Conservation (phyloP, 257 asterid species). For the Fraxinus pennsylvanica region DNA sequence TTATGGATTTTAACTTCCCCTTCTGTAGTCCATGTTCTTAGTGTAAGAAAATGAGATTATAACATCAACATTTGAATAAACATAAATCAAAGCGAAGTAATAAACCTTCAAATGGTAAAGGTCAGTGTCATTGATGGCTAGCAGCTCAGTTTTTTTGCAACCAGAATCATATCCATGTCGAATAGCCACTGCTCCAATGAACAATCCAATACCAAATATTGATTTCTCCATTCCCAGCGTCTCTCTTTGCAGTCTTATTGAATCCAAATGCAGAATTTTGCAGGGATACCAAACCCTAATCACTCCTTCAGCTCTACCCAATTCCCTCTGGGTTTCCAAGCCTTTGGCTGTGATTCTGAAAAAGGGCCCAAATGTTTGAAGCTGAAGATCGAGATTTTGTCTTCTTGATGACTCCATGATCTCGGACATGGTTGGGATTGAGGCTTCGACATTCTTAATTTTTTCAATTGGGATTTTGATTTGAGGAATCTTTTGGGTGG, state of each 20-base stretch:
- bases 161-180: slow-evolving; percentile 78
- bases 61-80: not conserved
- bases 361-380: slow-evolving; percentile 72
- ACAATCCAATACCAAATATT: slow-evolving; percentile 87
- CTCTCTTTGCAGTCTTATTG: slow-evolving; percentile 62
- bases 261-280: slow-evolving; percentile 75
- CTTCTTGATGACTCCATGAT: slow-evolving; percentile 62
- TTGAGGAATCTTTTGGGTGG: slow-evolving; percentile 1
- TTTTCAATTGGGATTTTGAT: not conserved
- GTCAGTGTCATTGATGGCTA: slow-evolving; percentile 78
- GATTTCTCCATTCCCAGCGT: slow-evolving; percentile 82
- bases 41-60: not conserved
- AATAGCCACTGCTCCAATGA: slow-evolving; percentile 85
- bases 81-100: not conserved
- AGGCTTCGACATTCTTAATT: slow-evolving; percentile 12
- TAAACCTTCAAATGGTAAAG: slow-evolving; percentile 83
- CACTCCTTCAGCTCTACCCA: slow-evolving; percentile 83
- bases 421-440: slow-evolving; percentile 72
- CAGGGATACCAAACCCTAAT: slow-evolving; percentile 79
- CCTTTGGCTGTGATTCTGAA: slow-evolving; percentile 73
- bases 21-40: too few relatives aligned
- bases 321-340: slow-evolving; percentile 42
- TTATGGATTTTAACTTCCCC: too few relatives aligned
- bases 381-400: slow-evolving; percentile 69
- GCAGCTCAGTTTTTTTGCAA: slow-evolving; percentile 73